These are phyloP conservation scores for Amanita molliuscula DNA, from an alignment of 768 basidiomycete species.

Conservation along the genomic window DNA sequence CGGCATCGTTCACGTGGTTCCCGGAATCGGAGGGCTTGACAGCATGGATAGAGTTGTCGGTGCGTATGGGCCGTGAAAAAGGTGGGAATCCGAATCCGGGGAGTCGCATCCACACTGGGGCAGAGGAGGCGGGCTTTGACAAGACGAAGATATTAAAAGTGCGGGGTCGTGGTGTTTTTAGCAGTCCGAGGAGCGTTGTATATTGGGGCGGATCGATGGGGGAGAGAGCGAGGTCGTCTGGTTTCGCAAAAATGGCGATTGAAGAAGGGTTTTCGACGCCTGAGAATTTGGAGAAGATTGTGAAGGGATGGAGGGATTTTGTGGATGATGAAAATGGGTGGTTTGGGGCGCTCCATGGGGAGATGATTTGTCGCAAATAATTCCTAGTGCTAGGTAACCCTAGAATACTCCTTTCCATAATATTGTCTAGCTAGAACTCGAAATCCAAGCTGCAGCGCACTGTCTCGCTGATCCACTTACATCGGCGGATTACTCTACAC, in stretches of 20 bases:
- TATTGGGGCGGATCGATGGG: not conserved
- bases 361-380: not conserved
- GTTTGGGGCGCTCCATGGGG: not conserved
- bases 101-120: not conserved
- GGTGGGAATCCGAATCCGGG: not conserved
- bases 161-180: not conserved
- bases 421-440: no score
- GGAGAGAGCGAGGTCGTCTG: not conserved
- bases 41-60: not conserved
- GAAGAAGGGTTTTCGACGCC: not conserved
- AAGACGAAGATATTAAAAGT: not conserved
- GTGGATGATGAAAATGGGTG: not conserved
- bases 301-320: not conserved
- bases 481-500: no score
- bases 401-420: not conserved
- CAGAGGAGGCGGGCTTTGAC: not conserved
- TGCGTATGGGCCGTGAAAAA: not conserved
- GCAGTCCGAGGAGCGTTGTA: not conserved
- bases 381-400: no score
- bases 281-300: not conserved
- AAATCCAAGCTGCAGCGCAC: no score
- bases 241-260: not conserved
- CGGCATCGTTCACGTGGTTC: conserved; percentile 25
- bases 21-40: conserved; percentile 15
- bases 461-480: no score